Base-by-base conservation (phyloP, 129 eudicot genomes). In the Pseudognaphalium luteoalbum region DNA sequence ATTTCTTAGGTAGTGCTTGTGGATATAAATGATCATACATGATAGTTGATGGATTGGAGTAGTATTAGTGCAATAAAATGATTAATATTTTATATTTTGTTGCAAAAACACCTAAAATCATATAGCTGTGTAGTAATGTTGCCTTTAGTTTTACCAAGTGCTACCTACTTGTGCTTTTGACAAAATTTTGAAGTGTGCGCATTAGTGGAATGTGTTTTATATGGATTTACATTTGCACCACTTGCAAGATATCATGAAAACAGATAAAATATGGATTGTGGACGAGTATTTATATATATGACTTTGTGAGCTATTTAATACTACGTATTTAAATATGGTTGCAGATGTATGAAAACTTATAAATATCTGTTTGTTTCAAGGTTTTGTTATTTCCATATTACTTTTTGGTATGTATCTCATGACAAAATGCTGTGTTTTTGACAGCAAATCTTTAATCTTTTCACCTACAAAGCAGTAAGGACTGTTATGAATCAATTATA, bases 391-490 rank as follows among this genome's bases (percentile, higher is more conserved):
- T n/a, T n/a, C 9, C 3, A 34, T 34, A 58, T 41, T 61, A 29
- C 39, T 3, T 68, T 78, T 44, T 60, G 17, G 44, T 8, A 52
- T 34, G 2, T 47, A 22, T 16, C 35, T 9, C 33, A 63, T 86
- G 64, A 82, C 58, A 15, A 42, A 62, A 15, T 71, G 19, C 56
- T 68, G 54, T 20, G 62, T 37, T 78, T 22, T 33, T 75, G 81
- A 89, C 88, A 93, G 97, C 90, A 88, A 83, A 60, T 93, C 14
- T 70, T 93, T 37, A 89, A 93, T 73, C 90, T 85, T 50, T 93
- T 93, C 80, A 90, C 98, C 14, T 89, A 83, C 87, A 93, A 86
- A 83, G 98, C 97, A 63, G 96, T 85, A 74, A 90, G 91, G 86
- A 90, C 90, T 68, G 89, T 90, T 19, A 66, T 88, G 76, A 82